Percentiles rank a stretch among this genome's conserved stretches.
phyloP scores from a whole-genome alignment of 2,329 filamentous ascomycete genomes.

The Microdochium nivale region DNA sequence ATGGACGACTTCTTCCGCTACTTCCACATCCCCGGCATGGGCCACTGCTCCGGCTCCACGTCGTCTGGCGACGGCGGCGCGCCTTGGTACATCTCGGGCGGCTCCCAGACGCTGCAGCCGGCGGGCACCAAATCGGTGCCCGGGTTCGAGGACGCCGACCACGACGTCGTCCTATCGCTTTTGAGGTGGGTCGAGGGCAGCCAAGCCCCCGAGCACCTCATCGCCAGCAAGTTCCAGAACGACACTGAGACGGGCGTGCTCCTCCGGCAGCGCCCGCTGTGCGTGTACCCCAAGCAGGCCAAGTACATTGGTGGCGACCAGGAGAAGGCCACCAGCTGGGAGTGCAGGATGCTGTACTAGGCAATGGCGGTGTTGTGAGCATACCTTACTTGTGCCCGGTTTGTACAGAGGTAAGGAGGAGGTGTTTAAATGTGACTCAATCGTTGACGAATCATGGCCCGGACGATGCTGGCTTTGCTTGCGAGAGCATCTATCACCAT shows the following conservation, averaged over 20 bases:
- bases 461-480: too few relatives aligned
- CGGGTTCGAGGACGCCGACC: constrained; percentile 22
- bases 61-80: constrained; percentile 8
- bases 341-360: constrained; percentile 8
- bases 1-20: constrained; percentile 39
- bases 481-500: too few relatives aligned
- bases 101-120: constrained; percentile 14
- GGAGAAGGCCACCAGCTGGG: constrained; percentile 12
- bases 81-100: constrained; percentile 22
- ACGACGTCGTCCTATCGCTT: constrained; percentile 26
- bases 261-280: constrained; percentile 16
- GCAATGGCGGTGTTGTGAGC: background rate
- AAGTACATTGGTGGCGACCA: constrained; percentile 16
- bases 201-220: constrained; percentile 13
- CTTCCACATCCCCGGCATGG: constrained; percentile 41
- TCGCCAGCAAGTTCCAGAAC: constrained; percentile 19
- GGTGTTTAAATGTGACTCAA: too few relatives aligned
- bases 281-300: constrained; percentile 17
- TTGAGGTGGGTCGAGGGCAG: constrained; percentile 28
- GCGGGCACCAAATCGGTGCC: constrained; percentile 22
- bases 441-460: too few relatives aligned
- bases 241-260: constrained; percentile 12
- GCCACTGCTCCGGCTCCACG: constrained; percentile 27
- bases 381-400: too few relatives aligned
- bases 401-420: too few relatives aligned